Percentiles rank a stretch among this genome's conserved stretches.
Evolutionary conservation across 306 rosid species (phyloP).

Genomic region (Cotoneaster glaucophyllus): DNA sequence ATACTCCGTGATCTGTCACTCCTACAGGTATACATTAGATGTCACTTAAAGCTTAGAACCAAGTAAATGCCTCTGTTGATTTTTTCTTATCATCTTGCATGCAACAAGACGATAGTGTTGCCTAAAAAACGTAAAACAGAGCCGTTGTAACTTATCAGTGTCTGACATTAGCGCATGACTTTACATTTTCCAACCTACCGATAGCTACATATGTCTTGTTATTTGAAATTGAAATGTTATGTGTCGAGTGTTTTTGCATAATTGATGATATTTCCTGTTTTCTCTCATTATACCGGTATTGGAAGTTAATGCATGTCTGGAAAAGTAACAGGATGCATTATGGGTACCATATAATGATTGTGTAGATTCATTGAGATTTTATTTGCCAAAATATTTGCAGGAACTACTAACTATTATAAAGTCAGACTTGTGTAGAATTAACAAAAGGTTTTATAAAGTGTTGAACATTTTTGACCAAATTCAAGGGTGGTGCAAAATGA

Average conservation of each 20-base stretch:
- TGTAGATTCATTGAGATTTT: not conserved
- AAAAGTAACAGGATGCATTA: not conserved
- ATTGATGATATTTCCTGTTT: not conserved
- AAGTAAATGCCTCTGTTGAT: not conserved
- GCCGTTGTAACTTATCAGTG: not conserved
- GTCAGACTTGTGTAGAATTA: not conserved
- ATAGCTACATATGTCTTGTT: not conserved
- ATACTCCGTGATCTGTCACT: constrained; percentile 88
- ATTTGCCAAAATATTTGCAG: not conserved
- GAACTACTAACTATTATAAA: not conserved
- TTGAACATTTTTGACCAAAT: not conserved
- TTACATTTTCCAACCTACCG: not conserved
- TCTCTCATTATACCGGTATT: not conserved
- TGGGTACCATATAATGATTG: not conserved
- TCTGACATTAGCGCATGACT: not conserved
- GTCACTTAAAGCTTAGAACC: constrained; percentile 4
- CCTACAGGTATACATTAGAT: constrained; percentile 57
- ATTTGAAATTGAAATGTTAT: not conserved
- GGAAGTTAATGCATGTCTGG: not conserved
- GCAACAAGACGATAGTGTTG: not conserved
- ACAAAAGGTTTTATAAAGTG: not conserved
- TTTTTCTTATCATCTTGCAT: not conserved
- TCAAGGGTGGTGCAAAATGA: not conserved
- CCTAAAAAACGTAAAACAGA: not conserved
- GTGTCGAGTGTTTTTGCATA: not conserved